Evolutionary conservation across 192 early-diverging fungal species (phyloP).

Genomic region (Linnemannia zychae): DNA sequence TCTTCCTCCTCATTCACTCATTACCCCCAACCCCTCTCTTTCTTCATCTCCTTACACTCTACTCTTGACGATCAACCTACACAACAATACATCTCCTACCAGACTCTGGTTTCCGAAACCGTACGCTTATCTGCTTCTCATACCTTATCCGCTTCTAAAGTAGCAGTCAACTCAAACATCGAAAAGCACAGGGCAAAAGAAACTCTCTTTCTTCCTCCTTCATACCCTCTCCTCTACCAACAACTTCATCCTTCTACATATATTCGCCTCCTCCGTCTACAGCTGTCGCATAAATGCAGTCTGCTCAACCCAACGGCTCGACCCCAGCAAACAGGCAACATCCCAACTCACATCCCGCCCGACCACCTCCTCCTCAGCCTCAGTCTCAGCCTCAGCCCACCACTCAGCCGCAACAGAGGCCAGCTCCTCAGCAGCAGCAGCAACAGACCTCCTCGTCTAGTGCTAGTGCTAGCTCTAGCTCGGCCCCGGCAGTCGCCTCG

Average conservation of each 20-base stretch:
- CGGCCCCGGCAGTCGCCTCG: background rate
- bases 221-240: no score
- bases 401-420: background rate
- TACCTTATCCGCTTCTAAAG: background rate
- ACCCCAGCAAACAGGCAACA: background rate
- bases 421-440: background rate
- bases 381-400: background rate
- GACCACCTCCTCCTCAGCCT: constrained; percentile 1
- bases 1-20: background rate
- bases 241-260: background rate
- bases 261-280: background rate
- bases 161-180: background rate
- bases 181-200: background rate
- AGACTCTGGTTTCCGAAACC: background rate
- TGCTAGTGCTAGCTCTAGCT: no score
- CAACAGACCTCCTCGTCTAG: background rate
- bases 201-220: background rate
- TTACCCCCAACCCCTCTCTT: background rate
- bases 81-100: background rate
- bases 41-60: background rate
- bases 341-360: background rate
- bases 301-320: background rate
- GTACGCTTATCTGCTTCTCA: background rate
- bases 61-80: background rate
- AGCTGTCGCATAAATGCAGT: background rate